Evolutionary conservation across 148 eudicot species (phyloP).

Genomic region (Silene conica): DNA sequence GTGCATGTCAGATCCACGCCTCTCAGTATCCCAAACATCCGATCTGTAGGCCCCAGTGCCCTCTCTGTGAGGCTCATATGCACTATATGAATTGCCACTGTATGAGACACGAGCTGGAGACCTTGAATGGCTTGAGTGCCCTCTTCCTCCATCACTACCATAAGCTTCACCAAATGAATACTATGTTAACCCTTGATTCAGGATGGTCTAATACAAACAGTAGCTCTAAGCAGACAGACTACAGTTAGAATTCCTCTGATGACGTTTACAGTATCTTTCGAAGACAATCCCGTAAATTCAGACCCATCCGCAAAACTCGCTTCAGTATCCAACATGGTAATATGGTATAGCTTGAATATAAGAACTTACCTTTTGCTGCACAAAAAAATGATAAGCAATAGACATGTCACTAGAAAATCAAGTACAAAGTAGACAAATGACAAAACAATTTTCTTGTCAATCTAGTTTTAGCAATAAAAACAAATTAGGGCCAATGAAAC

Average conservation of each 20-base stretch:
- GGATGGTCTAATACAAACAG: conserved; percentile 47
- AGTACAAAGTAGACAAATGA: conserved; percentile 3
- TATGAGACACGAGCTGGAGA: conserved; percentile 74
- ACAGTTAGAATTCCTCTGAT: conserved; percentile 53
- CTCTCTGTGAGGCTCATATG: conserved; percentile 58
- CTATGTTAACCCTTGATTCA: conserved; percentile 60
- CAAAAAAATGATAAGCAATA: conserved; percentile 51
- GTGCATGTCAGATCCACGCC: conserved; percentile 50
- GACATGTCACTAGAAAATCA: conserved; percentile 33
- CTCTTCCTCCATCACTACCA: conserved; percentile 82
- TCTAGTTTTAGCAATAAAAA: conserved; percentile 1
- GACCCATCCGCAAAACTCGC: conserved; percentile 67
- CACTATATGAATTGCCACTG: conserved; percentile 49
- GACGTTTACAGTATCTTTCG: conserved; percentile 46
- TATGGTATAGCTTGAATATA: conserved; percentile 69
- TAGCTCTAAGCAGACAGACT: conserved; percentile 58
- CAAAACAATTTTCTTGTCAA: not conserved
- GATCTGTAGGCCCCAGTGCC: conserved; percentile 46
- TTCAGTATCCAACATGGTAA: conserved; percentile 81
- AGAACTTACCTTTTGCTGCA: conserved; percentile 99
- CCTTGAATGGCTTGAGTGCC: conserved; percentile 74
- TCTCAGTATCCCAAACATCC: conserved; percentile 68
- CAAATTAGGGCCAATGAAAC: conserved; percentile 13
- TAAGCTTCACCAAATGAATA: conserved; percentile 97
- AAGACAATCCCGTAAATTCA: conserved; percentile 59